Conservation (phyloP, 257 asterid species). For the Capsicum pubescens region DNA sequence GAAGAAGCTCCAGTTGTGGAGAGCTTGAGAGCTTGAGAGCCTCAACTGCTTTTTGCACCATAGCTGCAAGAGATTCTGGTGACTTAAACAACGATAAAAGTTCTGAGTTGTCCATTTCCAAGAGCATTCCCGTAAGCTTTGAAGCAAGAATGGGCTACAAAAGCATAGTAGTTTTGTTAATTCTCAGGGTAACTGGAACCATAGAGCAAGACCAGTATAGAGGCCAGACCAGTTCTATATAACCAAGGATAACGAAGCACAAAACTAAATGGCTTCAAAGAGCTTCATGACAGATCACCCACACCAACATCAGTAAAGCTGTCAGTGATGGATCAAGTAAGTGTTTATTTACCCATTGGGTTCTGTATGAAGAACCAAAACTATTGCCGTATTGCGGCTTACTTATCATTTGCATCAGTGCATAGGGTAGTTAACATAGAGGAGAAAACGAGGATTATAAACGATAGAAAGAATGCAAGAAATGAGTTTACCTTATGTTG, state of each 20-base stretch:
- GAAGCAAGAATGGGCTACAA: slow-evolving; percentile 70
- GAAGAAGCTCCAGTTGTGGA: slow-evolving; percentile 58
- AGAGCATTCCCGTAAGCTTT: slow-evolving; percentile 89
- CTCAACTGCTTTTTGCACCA: slow-evolving; percentile 79
- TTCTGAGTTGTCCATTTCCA: slow-evolving; percentile 92
- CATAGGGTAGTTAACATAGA: slow-evolving; percentile 10
- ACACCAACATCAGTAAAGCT: slow-evolving; percentile 9
- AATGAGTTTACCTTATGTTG: slow-evolving; percentile 57
- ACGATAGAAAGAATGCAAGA: neutral
- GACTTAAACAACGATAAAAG: slow-evolving; percentile 70
- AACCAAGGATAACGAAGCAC: slow-evolving; percentile 14
- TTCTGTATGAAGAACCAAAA: neutral
- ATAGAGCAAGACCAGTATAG: neutral
- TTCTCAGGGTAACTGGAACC: neutral
- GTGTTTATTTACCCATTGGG: slow-evolving; percentile 17
- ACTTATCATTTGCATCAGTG: neutral
- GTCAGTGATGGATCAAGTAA: slow-evolving; percentile 7
- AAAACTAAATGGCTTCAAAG: neutral
- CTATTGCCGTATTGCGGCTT: neutral
- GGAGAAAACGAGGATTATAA: neutral
- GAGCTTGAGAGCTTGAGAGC: slow-evolving; percentile 67
- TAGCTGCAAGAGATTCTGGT: slow-evolving; percentile 64
- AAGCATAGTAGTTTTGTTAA: slow-evolving; percentile 9
- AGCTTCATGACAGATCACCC: neutral
- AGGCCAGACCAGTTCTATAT: neutral